Percentiles rank a stretch among this genome's conserved stretches.
These are phyloP conservation scores for Syncephalastrum contaminatum DNA, from an alignment of 371 early-diverging fungal genomes.

Conservation along the genomic window DNA sequence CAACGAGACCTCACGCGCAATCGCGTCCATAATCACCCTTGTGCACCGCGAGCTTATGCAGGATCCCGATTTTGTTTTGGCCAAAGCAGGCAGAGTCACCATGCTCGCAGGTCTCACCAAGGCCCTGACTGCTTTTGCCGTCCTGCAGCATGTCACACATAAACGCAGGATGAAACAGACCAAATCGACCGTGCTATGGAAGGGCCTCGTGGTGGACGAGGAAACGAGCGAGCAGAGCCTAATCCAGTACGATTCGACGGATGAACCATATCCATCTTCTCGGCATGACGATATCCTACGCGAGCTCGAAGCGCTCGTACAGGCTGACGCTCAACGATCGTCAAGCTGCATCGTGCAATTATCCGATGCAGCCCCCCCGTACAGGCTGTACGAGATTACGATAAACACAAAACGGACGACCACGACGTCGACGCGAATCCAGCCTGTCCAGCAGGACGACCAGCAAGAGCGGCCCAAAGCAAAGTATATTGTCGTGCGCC, in stretches of 20 bases:
- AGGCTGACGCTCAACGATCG: no score
- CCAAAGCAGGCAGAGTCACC: constrained; percentile 62
- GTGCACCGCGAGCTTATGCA: constrained; percentile 70
- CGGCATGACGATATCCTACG: no score
- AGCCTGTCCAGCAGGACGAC: constrained; percentile 28
- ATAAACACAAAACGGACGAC: constrained; percentile 32
- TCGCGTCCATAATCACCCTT: constrained; percentile 79
- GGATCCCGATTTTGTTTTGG: constrained; percentile 65
- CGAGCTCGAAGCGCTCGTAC: no score
- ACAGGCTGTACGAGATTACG: constrained; percentile 36
- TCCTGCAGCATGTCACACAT: constrained; percentile 81
- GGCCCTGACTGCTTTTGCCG: constrained; percentile 81
- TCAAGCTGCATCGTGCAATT: background rate
- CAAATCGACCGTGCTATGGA: constrained; percentile 46
- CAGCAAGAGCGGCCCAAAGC: constrained; percentile 11
- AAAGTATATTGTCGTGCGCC: constrained; percentile 34
- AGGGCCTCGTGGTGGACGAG: constrained; percentile 54
- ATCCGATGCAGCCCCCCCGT: constrained; percentile 18
- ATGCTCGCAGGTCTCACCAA: constrained; percentile 76
- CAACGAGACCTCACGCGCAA: constrained; percentile 85
- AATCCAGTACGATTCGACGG: constrained; percentile 9
- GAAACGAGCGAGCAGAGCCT: constrained; percentile 23
- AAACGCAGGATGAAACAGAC: constrained; percentile 48
- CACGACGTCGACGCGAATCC: constrained; percentile 34
- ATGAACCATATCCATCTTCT: no score